These are phyloP conservation scores for Hansenula anomala DNA, from an alignment of 1,139 yeast genomes.

Conservation along the genomic window DNA sequence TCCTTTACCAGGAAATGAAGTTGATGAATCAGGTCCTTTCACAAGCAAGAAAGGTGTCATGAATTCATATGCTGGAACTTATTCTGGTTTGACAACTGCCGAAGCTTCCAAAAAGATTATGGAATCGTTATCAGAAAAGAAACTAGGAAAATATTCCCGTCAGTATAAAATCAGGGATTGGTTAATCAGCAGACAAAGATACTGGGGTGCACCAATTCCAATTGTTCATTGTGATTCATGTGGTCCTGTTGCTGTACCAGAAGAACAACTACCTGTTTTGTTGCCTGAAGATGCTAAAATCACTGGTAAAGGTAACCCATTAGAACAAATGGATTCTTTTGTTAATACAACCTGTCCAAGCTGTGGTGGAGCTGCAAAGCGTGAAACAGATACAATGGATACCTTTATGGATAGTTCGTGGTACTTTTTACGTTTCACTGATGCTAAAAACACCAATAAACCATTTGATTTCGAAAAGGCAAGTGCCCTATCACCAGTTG, in stretches of 20 bases:
- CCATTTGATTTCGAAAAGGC: conserved; percentile 57
- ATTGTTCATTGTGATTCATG: conserved; percentile 80
- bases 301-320: conserved; percentile 63
- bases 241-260: conserved; percentile 91
- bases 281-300: conserved; percentile 58
- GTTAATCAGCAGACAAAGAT: conserved; percentile 90
- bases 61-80: conserved; percentile 44
- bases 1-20: conserved; percentile 21
- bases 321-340: conserved; percentile 65
- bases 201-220: conserved; percentile 99
- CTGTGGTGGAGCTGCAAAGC: conserved; percentile 68
- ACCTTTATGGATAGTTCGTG: conserved; percentile 97
- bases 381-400: conserved; percentile 98
- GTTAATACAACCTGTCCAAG: conserved; percentile 74
- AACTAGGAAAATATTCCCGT: conserved; percentile 42
- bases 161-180: conserved; percentile 81
- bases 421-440: conserved; percentile 86
- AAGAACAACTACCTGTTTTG: conserved; percentile 71
- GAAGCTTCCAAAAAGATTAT: conserved; percentile 53
- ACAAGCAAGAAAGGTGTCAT: conserved; percentile 49
- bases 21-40: conserved; percentile 32
- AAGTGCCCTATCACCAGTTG: conserved; percentile 67
- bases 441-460: conserved; percentile 49
- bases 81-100: conserved; percentile 41
- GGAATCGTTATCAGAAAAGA: conserved; percentile 31